phyloP scores from a whole-genome alignment of 345 rosid species.

The Pistacia integerrima region DNA sequence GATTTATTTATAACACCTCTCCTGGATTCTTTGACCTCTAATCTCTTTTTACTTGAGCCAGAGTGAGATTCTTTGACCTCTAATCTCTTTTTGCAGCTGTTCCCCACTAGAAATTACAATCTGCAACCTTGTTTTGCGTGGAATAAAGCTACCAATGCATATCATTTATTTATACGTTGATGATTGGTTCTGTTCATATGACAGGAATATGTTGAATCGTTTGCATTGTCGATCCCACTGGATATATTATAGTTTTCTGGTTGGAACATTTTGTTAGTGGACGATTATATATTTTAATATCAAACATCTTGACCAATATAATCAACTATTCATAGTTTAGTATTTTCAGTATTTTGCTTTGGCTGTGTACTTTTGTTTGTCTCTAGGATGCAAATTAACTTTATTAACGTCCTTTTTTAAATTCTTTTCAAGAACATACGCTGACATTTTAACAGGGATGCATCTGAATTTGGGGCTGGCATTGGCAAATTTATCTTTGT shows the following conservation, averaged over 20 bases:
- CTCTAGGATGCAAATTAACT: neutral
- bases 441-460: too few species aligned
- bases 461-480: too few species aligned
- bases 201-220: conserved; percentile 3
- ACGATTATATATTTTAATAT: neutral
- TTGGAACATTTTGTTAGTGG: neutral
- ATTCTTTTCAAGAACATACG: neutral
- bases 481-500: too few species aligned
- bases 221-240: neutral
- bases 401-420: neutral
- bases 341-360: neutral
- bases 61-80: conserved; percentile 3
- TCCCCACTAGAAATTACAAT: neutral
- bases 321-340: neutral
- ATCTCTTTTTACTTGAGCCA: neutral
- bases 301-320: neutral
- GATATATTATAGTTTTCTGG: neutral
- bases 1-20: neutral
- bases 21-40: neutral
- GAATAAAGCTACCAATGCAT: neutral
- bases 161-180: neutral
- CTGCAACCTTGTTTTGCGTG: neutral
- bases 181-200: conserved; percentile 14
- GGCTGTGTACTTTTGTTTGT: conserved; percentile 7
- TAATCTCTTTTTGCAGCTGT: neutral